Evolutionary conservation across 2,329 filamentous ascomycete species (phyloP).

Genomic region (Verticillium dahliae): DNA sequence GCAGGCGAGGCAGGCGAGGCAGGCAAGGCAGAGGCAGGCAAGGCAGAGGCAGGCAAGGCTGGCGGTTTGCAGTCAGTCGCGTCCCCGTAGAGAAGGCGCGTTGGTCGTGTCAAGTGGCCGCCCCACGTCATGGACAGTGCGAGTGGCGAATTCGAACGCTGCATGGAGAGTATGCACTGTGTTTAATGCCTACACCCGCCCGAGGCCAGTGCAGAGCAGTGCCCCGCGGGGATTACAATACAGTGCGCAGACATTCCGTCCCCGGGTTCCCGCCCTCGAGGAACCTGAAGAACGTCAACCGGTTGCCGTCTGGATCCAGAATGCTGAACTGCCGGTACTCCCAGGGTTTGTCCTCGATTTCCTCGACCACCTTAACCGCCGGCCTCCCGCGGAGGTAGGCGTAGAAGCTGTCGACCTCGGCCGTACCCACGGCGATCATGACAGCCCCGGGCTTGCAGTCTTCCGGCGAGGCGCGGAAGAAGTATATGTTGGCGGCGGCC

Average conservation of each 20-base stretch:
- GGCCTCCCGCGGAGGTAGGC: background rate
- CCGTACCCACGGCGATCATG: conserved; percentile 4
- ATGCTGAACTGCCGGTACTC: conserved; percentile 5
- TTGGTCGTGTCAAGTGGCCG: background rate
- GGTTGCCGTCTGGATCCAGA: conserved; percentile 2
- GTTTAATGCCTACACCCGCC: no score
- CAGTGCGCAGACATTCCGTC: background rate
- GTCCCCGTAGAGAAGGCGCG: background rate
- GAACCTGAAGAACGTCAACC: conserved; percentile 5
- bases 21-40: background rate
- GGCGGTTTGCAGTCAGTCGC: background rate
- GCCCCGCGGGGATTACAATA: background rate
- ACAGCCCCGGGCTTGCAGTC: background rate
- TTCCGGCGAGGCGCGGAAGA: conserved; percentile 1
- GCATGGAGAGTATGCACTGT: no score
- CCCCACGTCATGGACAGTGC: background rate
- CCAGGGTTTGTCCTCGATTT: conserved; percentile 1
- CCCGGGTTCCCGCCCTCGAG: conserved; percentile 4
- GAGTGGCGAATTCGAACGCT: no score
- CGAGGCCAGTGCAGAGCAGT: background rate
- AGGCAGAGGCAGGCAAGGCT: background rate
- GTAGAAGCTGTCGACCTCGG: background rate
- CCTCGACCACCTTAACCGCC: background rate
- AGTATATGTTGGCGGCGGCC: conserved; percentile 6
- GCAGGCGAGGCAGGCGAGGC: background rate